phyloP scores from a whole-genome alignment of 148 eudicot genomes.

The Rhododendron mucronatum region DNA sequence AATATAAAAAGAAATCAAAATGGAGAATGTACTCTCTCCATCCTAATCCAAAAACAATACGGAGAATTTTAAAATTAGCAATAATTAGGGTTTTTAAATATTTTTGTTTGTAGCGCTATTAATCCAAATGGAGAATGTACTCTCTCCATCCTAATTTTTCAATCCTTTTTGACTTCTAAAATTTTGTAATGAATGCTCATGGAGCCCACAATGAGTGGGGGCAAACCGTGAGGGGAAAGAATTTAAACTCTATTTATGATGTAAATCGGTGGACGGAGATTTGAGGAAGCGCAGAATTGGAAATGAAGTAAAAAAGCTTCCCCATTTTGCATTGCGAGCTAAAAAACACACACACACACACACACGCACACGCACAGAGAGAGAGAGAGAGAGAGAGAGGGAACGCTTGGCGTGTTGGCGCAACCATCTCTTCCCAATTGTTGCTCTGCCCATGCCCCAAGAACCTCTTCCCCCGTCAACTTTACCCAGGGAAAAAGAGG shows the following conservation, averaged over 20 bases:
- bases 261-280: background rate
- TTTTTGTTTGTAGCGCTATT: too few relatives aligned
- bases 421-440: constrained; percentile 54
- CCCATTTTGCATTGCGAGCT: constrained; percentile 48
- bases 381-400: background rate
- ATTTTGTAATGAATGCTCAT: too few relatives aligned
- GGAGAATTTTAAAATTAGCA: background rate
- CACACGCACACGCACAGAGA: too few relatives aligned
- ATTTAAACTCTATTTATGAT: too few relatives aligned
- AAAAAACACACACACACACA: constrained; percentile 10
- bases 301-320: background rate
- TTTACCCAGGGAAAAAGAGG: background rate
- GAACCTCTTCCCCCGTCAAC: background rate
- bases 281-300: background rate
- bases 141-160: too few relatives aligned
- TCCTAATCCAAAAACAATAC: background rate
- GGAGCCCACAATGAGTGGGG: too few relatives aligned
- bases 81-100: too few relatives aligned
- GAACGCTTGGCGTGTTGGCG: constrained; percentile 52
- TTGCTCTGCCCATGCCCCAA: constrained; percentile 13
- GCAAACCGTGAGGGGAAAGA: too few relatives aligned
- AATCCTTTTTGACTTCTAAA: too few relatives aligned
- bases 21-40: too few relatives aligned
- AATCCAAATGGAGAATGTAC: too few relatives aligned
- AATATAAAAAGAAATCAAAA: background rate